Evolutionary conservation across 305 asterid species (phyloP), one percentile per base, ranked within the genome.

Genomic region (Ruellia speciosa): DNA sequence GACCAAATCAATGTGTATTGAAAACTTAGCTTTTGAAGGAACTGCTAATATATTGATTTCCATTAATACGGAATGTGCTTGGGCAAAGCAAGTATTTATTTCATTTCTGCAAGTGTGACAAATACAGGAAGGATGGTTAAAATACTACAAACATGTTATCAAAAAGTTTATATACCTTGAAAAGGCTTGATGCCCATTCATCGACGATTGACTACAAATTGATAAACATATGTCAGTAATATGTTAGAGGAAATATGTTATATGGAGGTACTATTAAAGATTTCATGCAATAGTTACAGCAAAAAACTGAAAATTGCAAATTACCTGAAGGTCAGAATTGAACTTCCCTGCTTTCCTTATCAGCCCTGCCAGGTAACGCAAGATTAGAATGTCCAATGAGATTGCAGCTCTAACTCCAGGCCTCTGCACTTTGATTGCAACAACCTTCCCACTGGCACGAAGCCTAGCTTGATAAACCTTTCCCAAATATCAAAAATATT

Each of bases 161-260:
- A 53, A 70, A 60, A 68, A 64, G 79, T 55, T 47, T 63, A 64
- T 71, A 52, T 87, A 87, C 98, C 96, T 89, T 94, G 71, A 90
- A 90, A 77, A 90, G 98, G 71, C 96, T 90, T 60, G 96, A 76
- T 52, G 98, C 98, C 98, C 98, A 90, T 79, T 90, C 98, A 70
- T 90, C 98, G 18, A 90, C 84, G 62, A 90, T 76, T 28, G 90
- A 86, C 96, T 89, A 85, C 73, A 77, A 63, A 70, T 70, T 41
- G 61, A 68, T 59, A 65, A 68, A 40, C 72, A 67, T 39, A 56
- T 28, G 45, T 70, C 63, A 64, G 66, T 72, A 56, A 55, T 59
- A 48, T 50, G 14, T 56, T 52, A 51, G 58, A 58, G 18, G 16
- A 33, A n/a, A 66, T 12, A 54, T 2, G 47, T 48, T 47, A 49